Evolutionary conservation across 2,329 filamentous ascomycete species (phyloP).

Genomic region (Capronia coronata): DNA sequence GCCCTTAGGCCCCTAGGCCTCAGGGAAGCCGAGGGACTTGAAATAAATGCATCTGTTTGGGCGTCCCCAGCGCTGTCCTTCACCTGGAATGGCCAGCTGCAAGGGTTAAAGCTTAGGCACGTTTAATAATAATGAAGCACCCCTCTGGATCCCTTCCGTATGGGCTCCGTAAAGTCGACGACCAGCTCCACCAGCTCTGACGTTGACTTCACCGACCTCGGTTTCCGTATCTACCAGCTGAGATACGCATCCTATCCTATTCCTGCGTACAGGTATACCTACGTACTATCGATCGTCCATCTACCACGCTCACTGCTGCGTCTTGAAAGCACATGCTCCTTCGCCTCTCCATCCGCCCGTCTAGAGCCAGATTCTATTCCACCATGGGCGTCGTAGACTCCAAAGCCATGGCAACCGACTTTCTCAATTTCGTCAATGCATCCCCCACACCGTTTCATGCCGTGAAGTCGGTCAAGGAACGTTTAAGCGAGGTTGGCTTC

Average conservation of each 20-base stretch:
- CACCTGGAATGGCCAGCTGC: too few species aligned
- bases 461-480: constrained; percentile 68
- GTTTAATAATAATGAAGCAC: too few species aligned
- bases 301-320: background rate
- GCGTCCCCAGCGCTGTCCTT: too few species aligned
- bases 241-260: too few species aligned
- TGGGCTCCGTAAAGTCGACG: background rate
- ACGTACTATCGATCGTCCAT: too few species aligned
- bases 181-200: background rate
- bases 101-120: too few species aligned
- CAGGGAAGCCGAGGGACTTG: background rate
- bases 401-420: constrained; percentile 61
- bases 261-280: too few species aligned
- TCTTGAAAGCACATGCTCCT: constrained; percentile 17
- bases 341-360: constrained; percentile 3
- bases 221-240: too few species aligned
- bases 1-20: too few species aligned
- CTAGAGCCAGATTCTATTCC: constrained; percentile 14
- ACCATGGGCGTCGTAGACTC: constrained; percentile 31
- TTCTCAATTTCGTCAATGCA: constrained; percentile 86
- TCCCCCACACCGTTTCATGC: constrained; percentile 96
- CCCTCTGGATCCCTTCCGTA: background rate
- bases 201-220: background rate
- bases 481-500: constrained; percentile 79
- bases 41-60: too few species aligned